These are phyloP conservation scores for Hysterium pulicare DNA, from an alignment of 2,329 filamentous ascomycete genomes.

Conservation along the genomic window DNA sequence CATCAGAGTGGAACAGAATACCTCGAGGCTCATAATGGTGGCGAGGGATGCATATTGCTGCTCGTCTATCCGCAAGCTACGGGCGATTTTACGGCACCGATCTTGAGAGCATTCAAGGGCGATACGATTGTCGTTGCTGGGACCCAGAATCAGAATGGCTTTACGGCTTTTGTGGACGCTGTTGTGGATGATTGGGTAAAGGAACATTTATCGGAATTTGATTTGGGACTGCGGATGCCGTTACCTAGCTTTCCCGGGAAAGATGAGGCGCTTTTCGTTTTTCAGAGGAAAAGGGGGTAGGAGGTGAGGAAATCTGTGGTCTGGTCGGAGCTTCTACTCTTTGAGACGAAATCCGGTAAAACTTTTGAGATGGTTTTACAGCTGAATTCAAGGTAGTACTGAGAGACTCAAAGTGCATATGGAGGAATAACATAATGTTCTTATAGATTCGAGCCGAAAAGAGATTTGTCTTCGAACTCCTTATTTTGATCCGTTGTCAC, in stretches of 20 bases:
- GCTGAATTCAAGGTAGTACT: too few relatives aligned
- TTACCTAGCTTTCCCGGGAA: conserved; percentile 74
- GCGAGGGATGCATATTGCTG: conserved; percentile 58
- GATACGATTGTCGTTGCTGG: conserved; percentile 68
- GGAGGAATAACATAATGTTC: too few relatives aligned
- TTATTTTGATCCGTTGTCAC: too few relatives aligned
- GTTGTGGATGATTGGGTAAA: conserved; percentile 67
- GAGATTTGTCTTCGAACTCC: too few relatives aligned
- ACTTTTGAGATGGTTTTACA: too few relatives aligned
- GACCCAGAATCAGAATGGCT: conserved; percentile 71
- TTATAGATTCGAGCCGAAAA: too few relatives aligned
- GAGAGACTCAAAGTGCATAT: too few relatives aligned
- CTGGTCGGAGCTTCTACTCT: too few relatives aligned
- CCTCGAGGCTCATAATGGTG: conserved; percentile 48
- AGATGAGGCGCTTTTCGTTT: conserved; percentile 71
- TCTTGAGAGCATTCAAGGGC: conserved; percentile 60
- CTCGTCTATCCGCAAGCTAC: conserved; percentile 72
- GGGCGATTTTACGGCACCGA: conserved; percentile 60
- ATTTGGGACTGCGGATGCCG: conserved; percentile 60
- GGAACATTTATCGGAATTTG: conserved; percentile 56
- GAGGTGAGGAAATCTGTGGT: too few relatives aligned
- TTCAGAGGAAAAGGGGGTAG: conserved; percentile 38
- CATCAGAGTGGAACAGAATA: conserved; percentile 59
- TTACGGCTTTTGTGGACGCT: conserved; percentile 64
- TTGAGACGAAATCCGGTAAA: too few relatives aligned